These are phyloP conservation scores for Nicotiana attenuata DNA, from an alignment of 257 asterid genomes.

Conservation along the genomic window DNA sequence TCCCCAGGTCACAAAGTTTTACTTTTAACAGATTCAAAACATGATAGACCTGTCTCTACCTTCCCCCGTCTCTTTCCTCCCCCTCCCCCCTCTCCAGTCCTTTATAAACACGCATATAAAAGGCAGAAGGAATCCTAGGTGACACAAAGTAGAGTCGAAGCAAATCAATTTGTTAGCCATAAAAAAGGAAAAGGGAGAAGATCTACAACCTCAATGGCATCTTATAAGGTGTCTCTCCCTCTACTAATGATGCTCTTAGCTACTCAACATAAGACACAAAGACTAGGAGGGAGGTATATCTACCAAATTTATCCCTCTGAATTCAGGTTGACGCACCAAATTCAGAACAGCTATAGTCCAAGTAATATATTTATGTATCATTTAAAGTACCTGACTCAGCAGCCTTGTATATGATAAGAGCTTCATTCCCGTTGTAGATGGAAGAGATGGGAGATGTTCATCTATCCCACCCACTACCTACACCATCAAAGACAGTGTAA, in stretches of 20 bases:
- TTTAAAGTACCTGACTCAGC: slow-evolving; percentile 60
- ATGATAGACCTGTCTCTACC: not conserved
- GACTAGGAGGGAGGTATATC: not conserved
- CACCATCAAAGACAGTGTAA: slow-evolving; percentile 15
- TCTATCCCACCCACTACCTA: slow-evolving; percentile 94
- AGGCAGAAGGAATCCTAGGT: not conserved
- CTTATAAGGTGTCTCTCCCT: not conserved
- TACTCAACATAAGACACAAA: not conserved
- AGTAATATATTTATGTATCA: not conserved
- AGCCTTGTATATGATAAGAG: slow-evolving; percentile 64
- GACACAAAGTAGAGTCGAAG: not conserved
- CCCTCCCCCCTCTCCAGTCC: no score
- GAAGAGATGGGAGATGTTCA: slow-evolving; percentile 91
- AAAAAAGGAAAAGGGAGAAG: not conserved
- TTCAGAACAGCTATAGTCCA: not conserved
- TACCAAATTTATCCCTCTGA: slow-evolving; percentile 2
- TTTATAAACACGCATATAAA: not conserved
- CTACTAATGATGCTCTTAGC: not conserved
- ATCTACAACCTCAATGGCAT: not conserved
- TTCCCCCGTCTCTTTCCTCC: no score
- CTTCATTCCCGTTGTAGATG: slow-evolving; percentile 62
- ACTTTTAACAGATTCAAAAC: not conserved
- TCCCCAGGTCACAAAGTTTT: not conserved
- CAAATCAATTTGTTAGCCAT: not conserved
- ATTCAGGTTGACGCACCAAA: not conserved